A percentile compares a stretch with the other conserved stretches of the same genome.
Conservation (phyloP, 2,329 filamentous ascomycete genomes). For the Phaeosphaeriaceae sp. region DNA sequence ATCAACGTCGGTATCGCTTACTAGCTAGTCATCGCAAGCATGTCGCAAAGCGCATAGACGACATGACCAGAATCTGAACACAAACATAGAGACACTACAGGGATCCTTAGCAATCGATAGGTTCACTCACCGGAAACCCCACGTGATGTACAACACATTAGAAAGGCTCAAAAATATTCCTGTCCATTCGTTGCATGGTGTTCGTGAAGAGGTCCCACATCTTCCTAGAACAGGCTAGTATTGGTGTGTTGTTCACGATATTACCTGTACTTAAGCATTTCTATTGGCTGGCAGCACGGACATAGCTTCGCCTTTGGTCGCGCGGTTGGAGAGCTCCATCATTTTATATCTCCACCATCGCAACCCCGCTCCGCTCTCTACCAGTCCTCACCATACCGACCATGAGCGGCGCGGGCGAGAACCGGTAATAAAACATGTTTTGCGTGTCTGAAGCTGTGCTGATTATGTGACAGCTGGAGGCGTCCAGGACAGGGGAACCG, state of each 20-base stretch:
- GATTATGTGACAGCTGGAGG: slow-evolving; percentile 41
- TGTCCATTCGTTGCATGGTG: slow-evolving; percentile 22
- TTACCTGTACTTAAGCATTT: slow-evolving; percentile 13
- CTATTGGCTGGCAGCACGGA: slow-evolving; percentile 33
- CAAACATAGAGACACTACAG: neutral
- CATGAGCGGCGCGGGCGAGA: slow-evolving; percentile 51
- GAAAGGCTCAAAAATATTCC: slow-evolving; percentile 14
- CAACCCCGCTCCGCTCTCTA: slow-evolving; percentile 34
- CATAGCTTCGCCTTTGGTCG: slow-evolving; percentile 25
- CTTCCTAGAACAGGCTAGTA: slow-evolving; percentile 23
- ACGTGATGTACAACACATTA: slow-evolving; percentile 26
- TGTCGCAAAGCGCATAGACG: neutral
- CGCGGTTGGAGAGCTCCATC: slow-evolving; percentile 33
- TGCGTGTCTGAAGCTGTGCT: slow-evolving; percentile 12
- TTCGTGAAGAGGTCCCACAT: slow-evolving; percentile 13
- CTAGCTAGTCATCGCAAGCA: neutral
- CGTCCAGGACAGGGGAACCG: slow-evolving; percentile 44
- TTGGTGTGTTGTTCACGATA: slow-evolving; percentile 25
- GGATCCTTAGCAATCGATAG: slow-evolving; percentile 4
- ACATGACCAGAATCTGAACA: neutral
- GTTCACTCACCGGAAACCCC: slow-evolving; percentile 5
- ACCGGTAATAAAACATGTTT: slow-evolving; percentile 34
- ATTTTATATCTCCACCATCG: slow-evolving; percentile 41
- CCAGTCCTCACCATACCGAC: slow-evolving; percentile 31
- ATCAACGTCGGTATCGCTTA: neutral